Percentiles rank a stretch among this genome's conserved stretches.
phyloP scores from a whole-genome alignment of 2,329 filamentous ascomycete genomes.

The Periconia digitata region DNA sequence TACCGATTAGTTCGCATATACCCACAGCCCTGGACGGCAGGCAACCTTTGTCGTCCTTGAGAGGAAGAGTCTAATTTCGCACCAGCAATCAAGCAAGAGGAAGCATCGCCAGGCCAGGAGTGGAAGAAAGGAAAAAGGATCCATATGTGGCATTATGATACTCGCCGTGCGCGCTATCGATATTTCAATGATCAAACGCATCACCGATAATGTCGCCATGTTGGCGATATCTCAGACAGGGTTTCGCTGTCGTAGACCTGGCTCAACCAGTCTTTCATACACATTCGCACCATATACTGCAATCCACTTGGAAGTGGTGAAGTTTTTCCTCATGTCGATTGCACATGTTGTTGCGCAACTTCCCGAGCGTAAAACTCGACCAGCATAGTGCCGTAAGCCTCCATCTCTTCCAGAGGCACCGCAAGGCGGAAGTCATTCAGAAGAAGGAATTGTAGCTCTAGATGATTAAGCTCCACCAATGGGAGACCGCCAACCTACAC shows the following conservation, averaged over 20 bases:
- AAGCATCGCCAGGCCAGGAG: neutral
- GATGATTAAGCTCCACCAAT: slow-evolving; percentile 87
- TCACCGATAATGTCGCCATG: neutral
- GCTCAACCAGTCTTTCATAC: neutral
- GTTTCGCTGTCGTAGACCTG: neutral
- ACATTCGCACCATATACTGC: neutral
- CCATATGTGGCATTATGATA: slow-evolving; percentile 1
- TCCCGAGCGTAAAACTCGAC: slow-evolving; percentile 97
- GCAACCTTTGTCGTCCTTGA: neutral
- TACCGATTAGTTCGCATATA: neutral
- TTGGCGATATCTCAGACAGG: neutral
- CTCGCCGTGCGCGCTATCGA: neutral
- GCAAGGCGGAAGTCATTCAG: slow-evolving; percentile 95
- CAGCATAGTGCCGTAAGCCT: slow-evolving; percentile 96
- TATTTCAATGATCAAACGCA: neutral
- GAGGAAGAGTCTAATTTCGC: neutral
- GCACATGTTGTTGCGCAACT: slow-evolving; percentile 66
- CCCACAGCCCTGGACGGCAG: neutral
- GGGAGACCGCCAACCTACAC: slow-evolving; percentile 87
- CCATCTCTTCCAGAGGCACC: slow-evolving; percentile 90
- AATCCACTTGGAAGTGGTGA: neutral
- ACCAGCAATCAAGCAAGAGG: neutral
- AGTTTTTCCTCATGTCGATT: slow-evolving; percentile 12
- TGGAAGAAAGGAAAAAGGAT: neutral
- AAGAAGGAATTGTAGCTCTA: slow-evolving; percentile 92